Evolutionary conservation across 371 early-diverging fungal genomes (phyloP).

Genomic region (Capniomyces stellatus): DNA sequence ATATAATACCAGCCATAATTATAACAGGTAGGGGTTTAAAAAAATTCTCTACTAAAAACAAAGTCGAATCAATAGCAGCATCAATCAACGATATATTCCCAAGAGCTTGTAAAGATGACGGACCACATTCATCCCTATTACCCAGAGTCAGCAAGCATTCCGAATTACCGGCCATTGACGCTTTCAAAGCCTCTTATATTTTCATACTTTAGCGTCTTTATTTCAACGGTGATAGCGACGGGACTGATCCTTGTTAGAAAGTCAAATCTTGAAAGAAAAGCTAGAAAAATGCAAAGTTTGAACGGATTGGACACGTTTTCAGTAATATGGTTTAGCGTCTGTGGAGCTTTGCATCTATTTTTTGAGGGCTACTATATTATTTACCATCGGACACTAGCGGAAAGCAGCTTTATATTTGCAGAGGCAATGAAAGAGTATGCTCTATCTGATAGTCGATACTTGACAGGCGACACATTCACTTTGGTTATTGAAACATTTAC

Average conservation of each 20-base stretch:
- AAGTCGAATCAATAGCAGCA: too few relatives aligned
- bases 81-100: too few relatives aligned
- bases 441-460: constrained; percentile 68
- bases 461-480: constrained; percentile 56
- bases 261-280: background rate
- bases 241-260: constrained; percentile 6
- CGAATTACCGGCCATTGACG: constrained; percentile 33
- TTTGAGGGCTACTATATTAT: constrained; percentile 73
- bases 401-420: constrained; percentile 40
- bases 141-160: constrained; percentile 26
- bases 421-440: constrained; percentile 86
- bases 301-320: constrained; percentile 17
- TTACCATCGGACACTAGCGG: constrained; percentile 38
- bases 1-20: too few relatives aligned
- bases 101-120: too few relatives aligned
- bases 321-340: constrained; percentile 63
- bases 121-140: too few relatives aligned
- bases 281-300: background rate
- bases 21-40: too few relatives aligned
- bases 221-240: constrained; percentile 8
- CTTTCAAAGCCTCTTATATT: constrained; percentile 22
- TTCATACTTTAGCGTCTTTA: constrained; percentile 18
- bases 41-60: too few relatives aligned
- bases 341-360: constrained; percentile 54
- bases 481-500: constrained; percentile 69